Evolutionary conservation across 1,284 basidiomycete species (phyloP), one percentile per base, ranked within the genome.

Genomic region (Clitocybe nebularis): DNA sequence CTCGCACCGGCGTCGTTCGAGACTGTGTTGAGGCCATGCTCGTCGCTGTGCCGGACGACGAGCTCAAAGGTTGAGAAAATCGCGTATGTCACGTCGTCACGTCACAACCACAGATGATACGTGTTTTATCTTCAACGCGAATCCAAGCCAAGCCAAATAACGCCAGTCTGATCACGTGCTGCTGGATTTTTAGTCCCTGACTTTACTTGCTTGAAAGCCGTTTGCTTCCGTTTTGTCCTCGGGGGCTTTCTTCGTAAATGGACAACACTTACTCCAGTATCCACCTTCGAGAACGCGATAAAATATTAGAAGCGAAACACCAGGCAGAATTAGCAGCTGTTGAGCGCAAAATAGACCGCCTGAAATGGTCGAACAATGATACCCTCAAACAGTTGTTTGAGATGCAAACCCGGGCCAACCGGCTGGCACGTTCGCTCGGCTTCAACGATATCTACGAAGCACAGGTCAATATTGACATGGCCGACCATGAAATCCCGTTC

Each of bases 381-480:
- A 50, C 54, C 2, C 44, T 55, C 23, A 67, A 65, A 30, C 53
- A 64, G 25, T 46, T 65, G 5, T 67, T 60, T 34, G 62, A 66
- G 7, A 52, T 53, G 0, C 43, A 57, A 13, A 56, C 63, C 13
- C 55, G 62, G 1, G 57, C 54, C 1, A 48, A 58, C 10, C 51
- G 57, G n/a, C 56, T 71, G 2, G 69, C 66, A 1, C 44, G 50
- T 3, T 51, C 52, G 0, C 58, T 74, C 19, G 71, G 69, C 1
- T 72, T 69, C 44, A 46, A 56, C 1, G 58, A 65, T 32, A 46
- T 67, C 1, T 52, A 48, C 6, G 67, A 71, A 26, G 66, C 66
- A 0, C 59, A 70, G 37, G 52, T 61, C 3, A 52, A 55, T 10
- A 54, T 74, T 23, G 64, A 68, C 24, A 55, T 61, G 2, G 52